Evolutionary conservation across 345 rosid genomes (phyloP).

Genomic region (Acer yangbiense): DNA sequence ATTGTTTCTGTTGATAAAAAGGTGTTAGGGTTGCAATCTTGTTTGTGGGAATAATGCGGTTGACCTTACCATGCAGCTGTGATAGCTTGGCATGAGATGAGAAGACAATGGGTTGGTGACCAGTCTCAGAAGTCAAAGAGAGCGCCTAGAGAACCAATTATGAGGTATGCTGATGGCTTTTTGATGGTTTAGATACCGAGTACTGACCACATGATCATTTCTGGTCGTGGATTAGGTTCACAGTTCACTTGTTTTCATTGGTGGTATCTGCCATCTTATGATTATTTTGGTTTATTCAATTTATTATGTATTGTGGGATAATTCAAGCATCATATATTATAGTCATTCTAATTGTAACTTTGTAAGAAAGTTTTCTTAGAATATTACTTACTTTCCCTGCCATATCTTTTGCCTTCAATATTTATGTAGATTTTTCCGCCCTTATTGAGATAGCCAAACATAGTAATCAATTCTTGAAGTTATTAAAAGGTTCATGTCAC

Average conservation of each 20-base stretch:
- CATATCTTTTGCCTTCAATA: too few species aligned
- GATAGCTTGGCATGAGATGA: slow-evolving; percentile 38
- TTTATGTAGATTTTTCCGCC: too few species aligned
- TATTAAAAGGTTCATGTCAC: too few species aligned
- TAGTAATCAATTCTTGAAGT: too few species aligned
- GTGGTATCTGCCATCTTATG: background rate
- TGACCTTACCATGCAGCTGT: slow-evolving; percentile 31
- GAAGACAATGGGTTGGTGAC: slow-evolving; percentile 44
- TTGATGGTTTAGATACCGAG: background rate
- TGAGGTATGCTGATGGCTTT: slow-evolving; percentile 29
- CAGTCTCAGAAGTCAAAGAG: slow-evolving; percentile 30
- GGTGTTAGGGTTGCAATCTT: background rate
- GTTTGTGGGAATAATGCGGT: slow-evolving; percentile 6
- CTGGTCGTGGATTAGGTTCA: background rate
- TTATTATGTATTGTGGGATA: background rate
- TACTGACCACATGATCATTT: background rate
- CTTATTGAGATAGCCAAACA: too few species aligned
- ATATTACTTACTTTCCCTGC: too few species aligned
- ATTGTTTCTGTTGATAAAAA: background rate
- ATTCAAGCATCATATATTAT: background rate
- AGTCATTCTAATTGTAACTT: background rate
- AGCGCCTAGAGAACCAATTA: slow-evolving; percentile 34
- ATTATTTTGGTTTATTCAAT: slow-evolving; percentile 4
- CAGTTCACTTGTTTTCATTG: background rate
- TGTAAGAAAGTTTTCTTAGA: too few species aligned